Percentiles rank a stretch among this genome's conserved stretches.
These are phyloP conservation scores for Terana coerulea DNA, from an alignment of 768 basidiomycete species.

Conservation along the genomic window DNA sequence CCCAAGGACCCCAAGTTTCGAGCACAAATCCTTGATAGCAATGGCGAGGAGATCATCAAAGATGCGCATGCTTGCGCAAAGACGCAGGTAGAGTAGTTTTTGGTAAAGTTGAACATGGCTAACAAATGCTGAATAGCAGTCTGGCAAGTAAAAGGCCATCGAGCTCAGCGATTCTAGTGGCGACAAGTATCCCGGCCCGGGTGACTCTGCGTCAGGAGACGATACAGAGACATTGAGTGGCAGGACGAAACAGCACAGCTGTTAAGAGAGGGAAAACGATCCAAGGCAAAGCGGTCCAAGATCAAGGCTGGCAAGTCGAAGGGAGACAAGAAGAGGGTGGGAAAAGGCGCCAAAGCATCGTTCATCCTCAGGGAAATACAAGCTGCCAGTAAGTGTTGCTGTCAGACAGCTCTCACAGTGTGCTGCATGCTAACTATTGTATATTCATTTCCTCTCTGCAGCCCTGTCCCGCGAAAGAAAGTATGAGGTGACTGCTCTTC, in stretches of 20 bases:
- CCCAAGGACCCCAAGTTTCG: background rate
- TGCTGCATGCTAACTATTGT: no score
- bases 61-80: background rate
- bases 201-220: no score
- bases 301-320: background rate
- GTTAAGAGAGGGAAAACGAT: no score
- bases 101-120: background rate
- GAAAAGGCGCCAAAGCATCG: background rate
- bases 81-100: background rate
- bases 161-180: no score
- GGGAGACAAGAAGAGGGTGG: background rate
- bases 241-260: no score
- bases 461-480: background rate
- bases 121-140: background rate
- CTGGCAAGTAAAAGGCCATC: background rate
- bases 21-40: background rate
- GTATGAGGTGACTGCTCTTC: background rate
- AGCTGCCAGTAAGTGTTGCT: background rate
- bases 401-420: no score
- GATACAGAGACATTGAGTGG: no score
- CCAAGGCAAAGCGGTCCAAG: no score
- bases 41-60: background rate
- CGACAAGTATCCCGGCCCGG: no score
- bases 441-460: background rate
- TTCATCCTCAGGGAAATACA: background rate